Conservation (phyloP, 2,329 filamentous ascomycete genomes). For the Camptophora hylomeconis region DNA sequence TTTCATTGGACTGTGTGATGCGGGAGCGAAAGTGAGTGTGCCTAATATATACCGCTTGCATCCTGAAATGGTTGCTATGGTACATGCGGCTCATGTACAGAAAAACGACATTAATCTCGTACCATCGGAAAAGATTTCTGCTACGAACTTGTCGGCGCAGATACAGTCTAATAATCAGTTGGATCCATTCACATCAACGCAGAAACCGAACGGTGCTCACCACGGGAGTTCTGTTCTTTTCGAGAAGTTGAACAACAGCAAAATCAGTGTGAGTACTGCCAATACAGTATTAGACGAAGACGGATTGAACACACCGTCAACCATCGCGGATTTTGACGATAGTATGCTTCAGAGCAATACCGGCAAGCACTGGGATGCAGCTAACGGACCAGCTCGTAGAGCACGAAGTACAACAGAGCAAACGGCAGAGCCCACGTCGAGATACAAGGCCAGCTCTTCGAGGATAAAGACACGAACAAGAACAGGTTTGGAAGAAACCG, state of each 20-base stretch:
- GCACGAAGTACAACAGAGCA: conserved; percentile 41
- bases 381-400: conserved; percentile 33
- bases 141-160: neutral
- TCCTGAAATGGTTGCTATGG: conserved; percentile 44
- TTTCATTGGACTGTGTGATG: conserved; percentile 77
- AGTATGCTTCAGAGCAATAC: conserved; percentile 12
- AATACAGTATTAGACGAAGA: conserved; percentile 14
- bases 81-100: conserved; percentile 19
- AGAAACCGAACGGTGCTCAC: conserved; percentile 24
- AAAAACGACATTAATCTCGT: neutral
- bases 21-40: conserved; percentile 57
- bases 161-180: conserved; percentile 22
- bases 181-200: conserved; percentile 30
- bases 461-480: conserved; percentile 29
- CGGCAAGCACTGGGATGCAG: conserved; percentile 25
- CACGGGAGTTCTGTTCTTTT: conserved; percentile 33
- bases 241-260: conserved; percentile 36
- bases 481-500: conserved; percentile 27
- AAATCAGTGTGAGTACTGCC: conserved; percentile 23
- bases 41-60: conserved; percentile 76
- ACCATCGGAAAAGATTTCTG: neutral
- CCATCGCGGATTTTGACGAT: conserved; percentile 10
- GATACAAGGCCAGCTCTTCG: conserved; percentile 43
- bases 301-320: conserved; percentile 10
- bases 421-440: conserved; percentile 47